Conservation (phyloP, 2,329 filamentous ascomycete genomes). For the Neodidymelliopsis sp. region DNA sequence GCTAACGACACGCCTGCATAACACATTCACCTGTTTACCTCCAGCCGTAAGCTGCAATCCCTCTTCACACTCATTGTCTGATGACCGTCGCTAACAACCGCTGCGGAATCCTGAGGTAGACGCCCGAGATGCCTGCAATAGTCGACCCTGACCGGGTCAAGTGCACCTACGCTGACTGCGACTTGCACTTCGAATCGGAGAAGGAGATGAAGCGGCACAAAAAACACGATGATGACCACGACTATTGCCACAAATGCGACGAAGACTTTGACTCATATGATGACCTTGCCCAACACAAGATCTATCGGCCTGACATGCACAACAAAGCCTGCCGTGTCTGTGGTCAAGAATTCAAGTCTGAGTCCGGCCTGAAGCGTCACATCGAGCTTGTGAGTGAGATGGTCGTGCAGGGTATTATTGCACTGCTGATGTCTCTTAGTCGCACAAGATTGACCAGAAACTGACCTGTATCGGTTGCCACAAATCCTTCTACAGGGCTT, state of each 20-base stretch:
- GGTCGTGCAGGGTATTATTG: background rate
- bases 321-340: slow-evolving; percentile 66
- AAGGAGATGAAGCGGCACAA: slow-evolving; percentile 62
- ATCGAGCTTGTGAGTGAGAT: slow-evolving; percentile 55
- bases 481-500: slow-evolving; percentile 56
- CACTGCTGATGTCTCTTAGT: slow-evolving; percentile 40
- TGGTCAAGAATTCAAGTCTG: slow-evolving; percentile 62
- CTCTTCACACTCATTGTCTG: no score
- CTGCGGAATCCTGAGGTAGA: no score
- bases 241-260: slow-evolving; percentile 57
- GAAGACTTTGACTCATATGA: slow-evolving; percentile 56
- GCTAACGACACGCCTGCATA: no score
- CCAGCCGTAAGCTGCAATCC: no score
- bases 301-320: slow-evolving; percentile 42
- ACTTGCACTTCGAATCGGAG: slow-evolving; percentile 53
- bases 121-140: slow-evolving; percentile 29
- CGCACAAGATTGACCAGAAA: slow-evolving; percentile 58
- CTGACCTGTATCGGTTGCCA: slow-evolving; percentile 63
- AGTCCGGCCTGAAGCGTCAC: slow-evolving; percentile 60
- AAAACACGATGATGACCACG: slow-evolving; percentile 50
- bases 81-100: no score
- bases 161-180: slow-evolving; percentile 59
- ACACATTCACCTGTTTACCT: no score
- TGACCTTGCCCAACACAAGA: slow-evolving; percentile 58
- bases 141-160: slow-evolving; percentile 25